phyloP scores from a whole-genome alignment of 1,284 basidiomycete species.

The Termitomyces sp. region DNA sequence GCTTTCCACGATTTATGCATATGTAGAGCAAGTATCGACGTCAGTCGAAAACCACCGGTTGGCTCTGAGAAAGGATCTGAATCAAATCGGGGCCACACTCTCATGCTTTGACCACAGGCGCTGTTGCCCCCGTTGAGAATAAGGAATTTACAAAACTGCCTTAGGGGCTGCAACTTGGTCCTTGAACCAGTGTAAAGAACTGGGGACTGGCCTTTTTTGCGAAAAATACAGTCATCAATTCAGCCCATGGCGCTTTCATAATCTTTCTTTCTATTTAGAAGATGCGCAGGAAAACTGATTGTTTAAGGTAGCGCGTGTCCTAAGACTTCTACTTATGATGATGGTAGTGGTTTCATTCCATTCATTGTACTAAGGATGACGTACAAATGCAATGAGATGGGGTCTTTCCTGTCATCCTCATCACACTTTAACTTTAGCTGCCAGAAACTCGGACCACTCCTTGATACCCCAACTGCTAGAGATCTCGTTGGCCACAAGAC shows the following conservation, averaged over 20 bases:
- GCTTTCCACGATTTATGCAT: no score
- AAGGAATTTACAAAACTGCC: neutral
- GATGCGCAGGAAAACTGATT: no score
- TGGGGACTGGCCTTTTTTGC: no score
- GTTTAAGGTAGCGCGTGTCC: neutral
- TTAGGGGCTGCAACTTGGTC: no score
- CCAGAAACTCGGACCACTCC: conserved; percentile 85
- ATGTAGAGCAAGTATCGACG: neutral
- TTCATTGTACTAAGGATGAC: neutral
- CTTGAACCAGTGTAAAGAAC: no score
- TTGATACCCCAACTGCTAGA: conserved; percentile 80
- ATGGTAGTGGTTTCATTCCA: neutral
- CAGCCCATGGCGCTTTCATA: no score
- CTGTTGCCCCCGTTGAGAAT: neutral
- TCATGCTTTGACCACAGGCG: neutral
- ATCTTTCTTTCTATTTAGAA: no score
- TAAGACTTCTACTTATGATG: neutral
- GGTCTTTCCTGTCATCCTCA: neutral
- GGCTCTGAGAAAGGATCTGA: neutral
- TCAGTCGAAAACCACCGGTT: neutral
- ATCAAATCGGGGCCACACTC: neutral
- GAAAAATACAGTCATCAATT: no score
- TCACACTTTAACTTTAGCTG: conserved; percentile 50
- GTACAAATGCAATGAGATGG: neutral
- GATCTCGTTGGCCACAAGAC: conserved; percentile 73